Conservation (phyloP, 1,139 yeast genomes). For the Yamadazyma dushanensis region DNA sequence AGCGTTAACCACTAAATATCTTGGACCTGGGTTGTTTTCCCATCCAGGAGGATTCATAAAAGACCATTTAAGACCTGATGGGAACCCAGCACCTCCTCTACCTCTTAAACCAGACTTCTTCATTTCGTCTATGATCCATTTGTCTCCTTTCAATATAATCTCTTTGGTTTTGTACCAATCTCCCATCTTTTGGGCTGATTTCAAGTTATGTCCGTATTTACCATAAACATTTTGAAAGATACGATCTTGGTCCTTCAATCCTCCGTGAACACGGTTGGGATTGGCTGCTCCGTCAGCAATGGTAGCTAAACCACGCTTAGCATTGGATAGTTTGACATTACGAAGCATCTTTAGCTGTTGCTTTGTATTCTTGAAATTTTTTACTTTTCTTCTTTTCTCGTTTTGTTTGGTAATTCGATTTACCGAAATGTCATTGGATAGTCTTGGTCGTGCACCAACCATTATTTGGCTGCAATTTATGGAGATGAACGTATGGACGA, state of each 20-base stretch:
- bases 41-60: constrained; percentile 95
- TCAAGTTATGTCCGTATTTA: constrained; percentile 71
- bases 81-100: constrained; percentile 93
- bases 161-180: constrained; percentile 93
- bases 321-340: constrained; percentile 6
- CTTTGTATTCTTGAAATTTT: constrained; percentile 6
- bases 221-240: constrained; percentile 82
- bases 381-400: constrained; percentile 3
- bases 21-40: constrained; percentile 84
- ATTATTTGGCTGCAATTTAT: neutral
- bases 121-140: constrained; percentile 85
- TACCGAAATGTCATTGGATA: constrained; percentile 24
- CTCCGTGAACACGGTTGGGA: constrained; percentile 69
- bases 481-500: no score
- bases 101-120: constrained; percentile 85
- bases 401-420: constrained; percentile 25
- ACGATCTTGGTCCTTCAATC: constrained; percentile 78
- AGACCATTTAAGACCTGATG: constrained; percentile 87
- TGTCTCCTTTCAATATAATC: constrained; percentile 75
- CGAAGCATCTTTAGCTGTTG: constrained; percentile 10
- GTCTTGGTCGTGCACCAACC: neutral
- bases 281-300: constrained; percentile 47
- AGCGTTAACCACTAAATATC: constrained; percentile 84
- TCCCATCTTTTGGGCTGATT: constrained; percentile 75
- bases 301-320: constrained; percentile 33